These are phyloP conservation scores for Asclepias syriaca DNA, from an alignment of 257 asterid species.

Conservation along the genomic window DNA sequence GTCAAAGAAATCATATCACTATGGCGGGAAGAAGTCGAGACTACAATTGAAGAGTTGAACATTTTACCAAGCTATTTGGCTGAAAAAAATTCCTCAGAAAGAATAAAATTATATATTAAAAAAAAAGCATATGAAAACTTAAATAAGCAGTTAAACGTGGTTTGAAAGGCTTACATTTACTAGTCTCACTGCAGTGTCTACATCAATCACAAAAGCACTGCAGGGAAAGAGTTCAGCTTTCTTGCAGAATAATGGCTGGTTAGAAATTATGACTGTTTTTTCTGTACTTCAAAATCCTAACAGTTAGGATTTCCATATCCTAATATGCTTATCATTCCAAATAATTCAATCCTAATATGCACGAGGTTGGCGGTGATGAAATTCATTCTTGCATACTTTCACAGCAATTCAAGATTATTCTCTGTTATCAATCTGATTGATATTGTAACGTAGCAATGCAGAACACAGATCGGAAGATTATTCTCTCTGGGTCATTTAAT, in stretches of 20 bases:
- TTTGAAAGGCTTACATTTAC: slow-evolving; percentile 47
- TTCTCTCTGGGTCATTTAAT: slow-evolving; percentile 86
- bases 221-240: slow-evolving; percentile 95
- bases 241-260: slow-evolving; percentile 93
- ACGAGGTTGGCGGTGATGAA: no score
- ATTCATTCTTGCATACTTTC: no score
- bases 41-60: not conserved
- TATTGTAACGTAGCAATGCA: no score
- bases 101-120: not conserved
- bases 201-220: slow-evolving; percentile 87
- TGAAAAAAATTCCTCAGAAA: not conserved
- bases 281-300: slow-evolving; percentile 42
- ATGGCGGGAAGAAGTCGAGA: no score
- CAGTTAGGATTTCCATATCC: slow-evolving; percentile 12
- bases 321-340: no score
- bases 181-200: slow-evolving; percentile 84
- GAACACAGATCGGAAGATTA: no score
- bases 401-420: no score
- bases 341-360: no score
- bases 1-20: no score
- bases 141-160: not conserved
- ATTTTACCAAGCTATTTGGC: not conserved
- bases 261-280: slow-evolving; percentile 77
- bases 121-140: not conserved
- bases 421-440: no score